These are phyloP conservation scores for Dactylellina parvicollis DNA, from an alignment of 2,329 filamentous ascomycete genomes.

Conservation along the genomic window DNA sequence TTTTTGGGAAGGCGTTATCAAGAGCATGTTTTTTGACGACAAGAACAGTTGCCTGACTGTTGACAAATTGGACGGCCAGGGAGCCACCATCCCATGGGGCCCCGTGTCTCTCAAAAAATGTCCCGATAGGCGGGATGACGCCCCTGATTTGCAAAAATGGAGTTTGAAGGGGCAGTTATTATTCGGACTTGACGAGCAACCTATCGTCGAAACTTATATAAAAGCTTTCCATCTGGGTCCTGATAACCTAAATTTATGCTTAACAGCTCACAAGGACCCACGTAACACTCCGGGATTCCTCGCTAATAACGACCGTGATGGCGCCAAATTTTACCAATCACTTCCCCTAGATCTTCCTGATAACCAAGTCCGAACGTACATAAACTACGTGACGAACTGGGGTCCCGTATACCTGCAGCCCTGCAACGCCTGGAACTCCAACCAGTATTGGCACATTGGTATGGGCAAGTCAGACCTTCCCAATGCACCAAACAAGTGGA, in stretches of 20 bases:
- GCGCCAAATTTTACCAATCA: neutral
- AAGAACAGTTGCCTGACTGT: slow-evolving; percentile 20
- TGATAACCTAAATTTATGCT: neutral
- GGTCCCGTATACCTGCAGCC: slow-evolving; percentile 11
- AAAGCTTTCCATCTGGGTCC: neutral
- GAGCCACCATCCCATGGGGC: neutral
- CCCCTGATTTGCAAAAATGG: slow-evolving; percentile 6
- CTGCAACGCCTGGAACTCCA: neutral
- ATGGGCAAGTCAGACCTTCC: neutral
- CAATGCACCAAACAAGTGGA: slow-evolving; percentile 19
- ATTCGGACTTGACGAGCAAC: neutral
- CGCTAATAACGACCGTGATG: neutral
- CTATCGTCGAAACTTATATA: slow-evolving; percentile 23
- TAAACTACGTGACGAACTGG: slow-evolving; percentile 4
- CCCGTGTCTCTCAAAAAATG: slow-evolving; percentile 13
- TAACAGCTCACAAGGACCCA: neutral
- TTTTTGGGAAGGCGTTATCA: slow-evolving; percentile 31
- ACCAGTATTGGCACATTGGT: slow-evolving; percentile 32
- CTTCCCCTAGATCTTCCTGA: neutral
- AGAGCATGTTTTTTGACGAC: slow-evolving; percentile 24
- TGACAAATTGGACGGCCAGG: neutral
- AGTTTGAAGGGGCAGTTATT: slow-evolving; percentile 23
- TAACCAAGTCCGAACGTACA: neutral
- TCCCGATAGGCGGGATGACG: neutral
- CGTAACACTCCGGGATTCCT: neutral